Evolutionary conservation across 2,329 filamentous ascomycete genomes (phyloP), one percentile per base, ranked within the genome.

Genomic region (Talaromyces albobiverticillius): DNA sequence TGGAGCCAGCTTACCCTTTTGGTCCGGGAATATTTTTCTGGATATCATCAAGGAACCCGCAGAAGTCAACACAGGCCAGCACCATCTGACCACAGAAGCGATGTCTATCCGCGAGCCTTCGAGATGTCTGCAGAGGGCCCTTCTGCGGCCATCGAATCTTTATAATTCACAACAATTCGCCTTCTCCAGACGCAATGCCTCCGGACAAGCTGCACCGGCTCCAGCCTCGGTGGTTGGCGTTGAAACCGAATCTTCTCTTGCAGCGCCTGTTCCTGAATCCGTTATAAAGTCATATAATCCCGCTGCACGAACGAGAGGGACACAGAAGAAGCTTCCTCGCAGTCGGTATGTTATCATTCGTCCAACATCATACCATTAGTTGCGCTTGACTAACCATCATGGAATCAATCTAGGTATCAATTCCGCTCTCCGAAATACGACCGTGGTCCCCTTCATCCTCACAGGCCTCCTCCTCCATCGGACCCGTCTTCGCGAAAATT

Each of bases 351-450:
- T 63, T 26, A 20, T 14, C 7, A 20, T 10, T 23, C 10, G 20
- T 31, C 11, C 42, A 25, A 3, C 42, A n/a, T n/a, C n/a, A n/a
- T 6, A 13, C 42, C 8, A 2, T 5, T 29, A 45, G 11, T 25
- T 25, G 14, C 36, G 16, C 18, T 25, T 49, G 25, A 25, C 46
- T 23, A 38, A 50, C 11, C 46, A 23, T 14, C 36, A 14, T 20
- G 20, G 18, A 32, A 32, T 4, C 22, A 42, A 48, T 57, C 25
- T 58, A 95, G 93, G 81, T 99, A 97, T 77, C 89, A 95, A 74
- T 97, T 88, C 74, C 90, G 92, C 60, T 87, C 93, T 48, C 94
- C 94, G 59, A 94, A 93, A 76, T 99, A 92, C 81, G 86, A 96
- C 73, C 89, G 93, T 66, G 94, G 94, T 54, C 92, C 92, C 60